Evolutionary conservation across 768 basidiomycete species (phyloP), one percentile per base, ranked within the genome.

Genomic region (Leucosporidium creatinivorum): DNA sequence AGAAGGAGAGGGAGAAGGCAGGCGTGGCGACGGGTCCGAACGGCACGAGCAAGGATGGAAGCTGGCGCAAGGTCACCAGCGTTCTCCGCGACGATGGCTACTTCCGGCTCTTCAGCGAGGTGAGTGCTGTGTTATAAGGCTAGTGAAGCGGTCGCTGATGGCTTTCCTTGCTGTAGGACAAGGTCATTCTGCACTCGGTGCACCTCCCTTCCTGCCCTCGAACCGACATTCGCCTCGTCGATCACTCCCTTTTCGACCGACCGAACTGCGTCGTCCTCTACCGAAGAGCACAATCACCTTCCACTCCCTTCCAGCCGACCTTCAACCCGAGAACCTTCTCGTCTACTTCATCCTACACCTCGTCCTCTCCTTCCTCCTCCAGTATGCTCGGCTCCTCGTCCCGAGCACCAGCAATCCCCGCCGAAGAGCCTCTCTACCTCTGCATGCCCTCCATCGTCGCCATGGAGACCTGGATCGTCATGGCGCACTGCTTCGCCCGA

Each of bases 401-500:
- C 21, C 39, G 39, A 15, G 3, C 3, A 13, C 39, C 39, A 44
- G 39, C 39, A 17, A 25, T 39, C 39, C 15, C 44, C 3, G 9
- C 26, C 48, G 79, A 82, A 12, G 87, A 89, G 65, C 87, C 88
- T 1, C 79, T 92, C 58, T 90, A 89, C 77, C 80, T 92, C 48
- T 84, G 85, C 70, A 90, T 93, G 76, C 74, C 81, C 36, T 85
- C 84, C 70, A 73, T 83, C 2, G 87, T 89, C 62, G 78, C 80
- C 10, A 84, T 85, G 73, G 83, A 86, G 70, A 84, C 86, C 3
- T 93, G 91, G 90, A 81, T 89, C 58, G 85, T 86, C 28, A 84
- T 93, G 60, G 81, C 92, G 63, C 85, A 86, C 66, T 89, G 90
- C 4, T 91, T 88, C 77, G 86, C 91, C 18, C 82, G 83, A 60